Evolutionary conservation across 805 yeast genomes (phyloP), one percentile per base, ranked within the genome.

Genomic region (Lachancea waltii): DNA sequence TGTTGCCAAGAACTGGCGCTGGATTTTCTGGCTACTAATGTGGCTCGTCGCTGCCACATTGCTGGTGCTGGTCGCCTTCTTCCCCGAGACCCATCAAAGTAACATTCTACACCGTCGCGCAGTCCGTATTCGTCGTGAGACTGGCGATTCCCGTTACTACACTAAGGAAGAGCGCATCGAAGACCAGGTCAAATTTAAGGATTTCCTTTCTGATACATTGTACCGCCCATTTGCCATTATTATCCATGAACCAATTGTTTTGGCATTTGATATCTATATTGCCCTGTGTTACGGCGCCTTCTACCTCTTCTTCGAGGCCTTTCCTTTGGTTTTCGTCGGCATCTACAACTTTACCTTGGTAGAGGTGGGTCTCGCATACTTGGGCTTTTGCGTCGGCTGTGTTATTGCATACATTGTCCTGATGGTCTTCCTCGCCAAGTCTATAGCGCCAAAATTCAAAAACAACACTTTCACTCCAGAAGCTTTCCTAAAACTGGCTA

Each of bases 221-320:
- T 68, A 66, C 64, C 65, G 74, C 45, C 81, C 83, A 3, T 41
- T 71, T 36, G 68, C 67, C 38, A 62, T 78, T 39, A 64, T 70
- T n/a, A 22, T 69, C 17, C 45, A 54, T 35, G 84, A 78, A 53
- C 84, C 83, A 0, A 73, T 73, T 18, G 70, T 77, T n/a, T 41
- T 77, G 14, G 62, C 75, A 21, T 68, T 76, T 42, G 68, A 77
- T 49, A 15, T 69, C 19, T 76, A 75, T 52, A 60, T 72, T 45
- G 74, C 78, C 0, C 48, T 77, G 35, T 62, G 68, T 5, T 78
- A 77, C 53, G 72, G 79, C 20, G 55, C 70, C 21, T 46, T 73
- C 44, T 79, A 75, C 53, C 53, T 75, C 16, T 77, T 73, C 64
- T 74, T 77, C 48, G 83, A 79, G 55, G 77, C 75, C 4, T 75